Conservation (phyloP, 2,329 filamentous ascomycete genomes). For the Ciborinia camelliae region DNA sequence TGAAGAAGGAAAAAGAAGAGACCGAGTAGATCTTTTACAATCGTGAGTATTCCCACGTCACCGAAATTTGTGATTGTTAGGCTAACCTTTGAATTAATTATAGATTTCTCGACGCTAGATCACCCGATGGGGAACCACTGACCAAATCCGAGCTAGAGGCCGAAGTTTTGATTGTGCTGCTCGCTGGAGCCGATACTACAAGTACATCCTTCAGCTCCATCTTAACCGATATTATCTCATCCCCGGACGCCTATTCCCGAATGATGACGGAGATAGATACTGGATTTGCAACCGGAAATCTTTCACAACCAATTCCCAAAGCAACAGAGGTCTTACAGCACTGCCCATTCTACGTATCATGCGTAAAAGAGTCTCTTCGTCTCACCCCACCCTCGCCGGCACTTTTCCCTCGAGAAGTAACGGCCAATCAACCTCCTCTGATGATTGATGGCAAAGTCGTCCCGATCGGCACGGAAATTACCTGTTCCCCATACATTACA, state of each 20-base stretch:
- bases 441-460: constrained; percentile 10
- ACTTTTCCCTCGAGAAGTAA: constrained; percentile 12
- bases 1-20: neutral
- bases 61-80: neutral
- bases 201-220: constrained; percentile 5
- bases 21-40: constrained; percentile 1
- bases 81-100: neutral
- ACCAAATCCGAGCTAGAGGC: neutral
- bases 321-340: neutral
- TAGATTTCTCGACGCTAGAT: constrained; percentile 6
- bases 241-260: neutral
- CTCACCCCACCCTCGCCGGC: constrained; percentile 6
- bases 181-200: constrained; percentile 14
- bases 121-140: neutral
- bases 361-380: constrained; percentile 13
- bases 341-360: constrained; percentile 9
- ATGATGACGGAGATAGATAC: constrained; percentile 6
- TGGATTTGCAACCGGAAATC: neutral
- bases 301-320: neutral
- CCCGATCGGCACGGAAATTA: constrained; percentile 1
- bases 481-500: neutral
- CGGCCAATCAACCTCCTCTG: neutral
- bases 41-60: neutral
- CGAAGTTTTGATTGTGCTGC: constrained; percentile 11
- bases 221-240: neutral